Conservation (phyloP, 345 rosid species). For the Physaria fendleri region DNA sequence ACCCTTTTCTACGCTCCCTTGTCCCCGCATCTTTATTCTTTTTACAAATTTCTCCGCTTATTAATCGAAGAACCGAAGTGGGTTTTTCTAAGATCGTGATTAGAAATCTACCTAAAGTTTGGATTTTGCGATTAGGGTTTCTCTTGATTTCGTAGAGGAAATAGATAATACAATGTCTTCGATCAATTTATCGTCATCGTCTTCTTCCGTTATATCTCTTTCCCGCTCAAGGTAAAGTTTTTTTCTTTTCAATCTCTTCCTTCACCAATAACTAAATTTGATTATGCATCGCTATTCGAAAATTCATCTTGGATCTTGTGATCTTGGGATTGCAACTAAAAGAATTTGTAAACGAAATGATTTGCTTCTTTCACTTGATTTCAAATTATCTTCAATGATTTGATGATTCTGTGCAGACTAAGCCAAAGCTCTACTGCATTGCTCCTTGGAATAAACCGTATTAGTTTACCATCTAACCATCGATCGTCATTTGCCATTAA, state of each 20-base stretch:
- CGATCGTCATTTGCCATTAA: conserved; percentile 28
- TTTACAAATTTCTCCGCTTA: neutral
- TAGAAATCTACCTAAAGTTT: neutral
- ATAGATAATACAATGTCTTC: conserved; percentile 34
- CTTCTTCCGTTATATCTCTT: conserved; percentile 37
- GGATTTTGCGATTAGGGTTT: conserved; percentile 7
- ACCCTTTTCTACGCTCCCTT: neutral
- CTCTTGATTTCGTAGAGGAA: neutral
- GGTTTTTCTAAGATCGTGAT: neutral
- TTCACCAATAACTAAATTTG: neutral
- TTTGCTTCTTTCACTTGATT: neutral
- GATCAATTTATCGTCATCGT: conserved; percentile 30
- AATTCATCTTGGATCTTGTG: neutral
- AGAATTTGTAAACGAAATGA: neutral
- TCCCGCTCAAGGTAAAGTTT: conserved; percentile 31
- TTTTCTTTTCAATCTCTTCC: neutral
- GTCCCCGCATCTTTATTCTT: conserved; percentile 26
- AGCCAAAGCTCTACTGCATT: conserved; percentile 37
- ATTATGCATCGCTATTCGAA: neutral
- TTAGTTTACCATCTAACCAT: conserved; percentile 30
- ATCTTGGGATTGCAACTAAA: neutral
- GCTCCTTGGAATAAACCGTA: conserved; percentile 35
- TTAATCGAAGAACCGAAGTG: neutral
- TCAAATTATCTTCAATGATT: neutral
- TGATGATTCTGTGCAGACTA: conserved; percentile 31